A percentile compares a stretch with the other conserved stretches of the same genome.
Conservation (phyloP, 768 basidiomycete genomes). For the Suillus hirtellus region DNA sequence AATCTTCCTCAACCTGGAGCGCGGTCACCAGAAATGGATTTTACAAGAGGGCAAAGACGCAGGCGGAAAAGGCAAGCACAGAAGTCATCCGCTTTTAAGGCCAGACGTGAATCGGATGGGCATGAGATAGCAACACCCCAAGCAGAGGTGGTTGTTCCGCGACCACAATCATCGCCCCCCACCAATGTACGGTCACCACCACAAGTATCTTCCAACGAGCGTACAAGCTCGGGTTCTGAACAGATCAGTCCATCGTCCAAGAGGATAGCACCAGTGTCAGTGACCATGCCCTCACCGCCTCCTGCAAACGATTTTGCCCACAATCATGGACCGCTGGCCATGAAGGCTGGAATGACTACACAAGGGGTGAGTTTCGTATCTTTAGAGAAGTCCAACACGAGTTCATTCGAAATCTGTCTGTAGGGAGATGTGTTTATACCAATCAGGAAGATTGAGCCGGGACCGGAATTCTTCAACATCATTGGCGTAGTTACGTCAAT, state of each 20-base stretch:
- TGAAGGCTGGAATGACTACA: slow-evolving; percentile 1
- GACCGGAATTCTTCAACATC: slow-evolving; percentile 25
- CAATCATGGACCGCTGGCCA: background rate
- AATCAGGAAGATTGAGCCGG: slow-evolving; percentile 16
- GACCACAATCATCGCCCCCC: background rate
- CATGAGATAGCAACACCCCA: background rate
- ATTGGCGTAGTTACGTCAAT: slow-evolving; percentile 33
- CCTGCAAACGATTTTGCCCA: background rate
- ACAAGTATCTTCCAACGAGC: background rate
- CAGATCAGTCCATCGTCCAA: background rate
- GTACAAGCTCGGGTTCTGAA: background rate
- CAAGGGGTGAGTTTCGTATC: slow-evolving; percentile 2
- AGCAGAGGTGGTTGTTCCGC: background rate
- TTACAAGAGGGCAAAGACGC: background rate
- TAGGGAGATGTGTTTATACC: slow-evolving; percentile 31
- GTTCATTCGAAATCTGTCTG: background rate
- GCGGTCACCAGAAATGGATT: background rate
- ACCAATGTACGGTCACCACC: background rate
- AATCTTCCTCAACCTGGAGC: background rate
- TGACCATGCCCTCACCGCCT: background rate
- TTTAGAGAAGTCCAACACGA: no score
- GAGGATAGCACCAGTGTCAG: background rate
- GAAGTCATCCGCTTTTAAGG: background rate
- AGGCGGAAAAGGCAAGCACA: background rate
- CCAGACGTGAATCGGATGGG: background rate